Evolutionary conservation across 768 basidiomycete species (phyloP).

Genomic region (Podaxis sp.): DNA sequence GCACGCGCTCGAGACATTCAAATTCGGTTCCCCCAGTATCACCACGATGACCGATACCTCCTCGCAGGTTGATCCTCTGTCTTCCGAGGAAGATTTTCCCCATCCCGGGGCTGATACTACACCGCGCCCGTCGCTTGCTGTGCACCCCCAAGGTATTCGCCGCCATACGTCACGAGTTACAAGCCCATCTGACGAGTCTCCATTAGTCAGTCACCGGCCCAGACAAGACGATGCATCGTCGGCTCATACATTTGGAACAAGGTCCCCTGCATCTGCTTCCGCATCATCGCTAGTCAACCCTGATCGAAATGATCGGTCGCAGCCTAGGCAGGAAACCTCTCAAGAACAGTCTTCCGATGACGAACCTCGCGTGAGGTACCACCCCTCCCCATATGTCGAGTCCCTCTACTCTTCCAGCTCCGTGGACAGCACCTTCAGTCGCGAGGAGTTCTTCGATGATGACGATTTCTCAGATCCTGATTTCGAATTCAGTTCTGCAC

Average conservation of each 20-base stretch:
- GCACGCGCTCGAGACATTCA: slow-evolving; percentile 44
- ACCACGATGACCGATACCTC: slow-evolving; percentile 34
- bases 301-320: slow-evolving; percentile 21
- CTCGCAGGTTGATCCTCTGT: slow-evolving; percentile 16
- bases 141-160: slow-evolving; percentile 22
- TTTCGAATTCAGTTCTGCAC: slow-evolving; percentile 39
- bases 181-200: not conserved
- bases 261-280: slow-evolving; percentile 42
- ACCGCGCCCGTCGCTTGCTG: slow-evolving; percentile 48
- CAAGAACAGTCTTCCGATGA: slow-evolving; percentile 5
- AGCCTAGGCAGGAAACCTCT: not conserved
- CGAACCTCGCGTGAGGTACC: slow-evolving; percentile 28
- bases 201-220: slow-evolving; percentile 9
- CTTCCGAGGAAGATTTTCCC: slow-evolving; percentile 34
- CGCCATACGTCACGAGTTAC: slow-evolving; percentile 31
- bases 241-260: slow-evolving; percentile 46
- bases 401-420: slow-evolving; percentile 24
- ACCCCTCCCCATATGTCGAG: slow-evolving; percentile 23
- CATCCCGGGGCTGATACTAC: slow-evolving; percentile 39
- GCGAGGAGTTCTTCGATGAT: slow-evolving; percentile 38
- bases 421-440: slow-evolving; percentile 20
- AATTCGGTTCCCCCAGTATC: slow-evolving; percentile 42
- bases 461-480: slow-evolving; percentile 34
- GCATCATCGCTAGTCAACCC: slow-evolving; percentile 39
- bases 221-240: slow-evolving; percentile 40